Conservation (phyloP, 2,329 filamentous ascomycete species). For the Ophiosphaerella herpotricha region DNA sequence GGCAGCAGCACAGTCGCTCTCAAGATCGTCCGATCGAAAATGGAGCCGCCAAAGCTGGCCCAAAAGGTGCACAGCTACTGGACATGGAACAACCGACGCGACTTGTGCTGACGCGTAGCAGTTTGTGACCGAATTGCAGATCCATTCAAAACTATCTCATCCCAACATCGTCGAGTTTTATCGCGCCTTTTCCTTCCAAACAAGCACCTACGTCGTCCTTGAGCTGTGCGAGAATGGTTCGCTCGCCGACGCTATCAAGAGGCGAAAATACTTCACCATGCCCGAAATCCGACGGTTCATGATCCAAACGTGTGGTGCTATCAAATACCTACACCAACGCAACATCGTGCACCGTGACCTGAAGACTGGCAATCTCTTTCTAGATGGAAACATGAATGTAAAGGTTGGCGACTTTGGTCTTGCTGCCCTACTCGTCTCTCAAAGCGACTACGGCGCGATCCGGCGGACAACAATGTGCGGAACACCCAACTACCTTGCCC, state of each 20-base stretch:
- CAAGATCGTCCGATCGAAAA: conserved; percentile 82
- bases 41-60: conserved; percentile 78
- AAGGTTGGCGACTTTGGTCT: conserved; percentile 98
- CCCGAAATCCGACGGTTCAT: conserved; percentile 93
- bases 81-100: not conserved
- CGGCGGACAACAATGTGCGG: conserved; percentile 93
- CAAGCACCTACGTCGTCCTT: conserved; percentile 89
- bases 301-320: conserved; percentile 91
- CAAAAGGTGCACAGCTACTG: conserved; percentile 67
- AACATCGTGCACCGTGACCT: conserved; percentile 96
- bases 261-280: conserved; percentile 85
- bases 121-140: conserved; percentile 86
- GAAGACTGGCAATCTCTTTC: conserved; percentile 97
- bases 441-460: conserved; percentile 79
- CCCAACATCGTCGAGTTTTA: conserved; percentile 96
- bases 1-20: conserved; percentile 72
- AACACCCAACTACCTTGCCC: conserved; percentile 97
- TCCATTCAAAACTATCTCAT: conserved; percentile 97
- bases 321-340: conserved; percentile 96
- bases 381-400: conserved; percentile 93
- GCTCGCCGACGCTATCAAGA: conserved; percentile 96
- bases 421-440: conserved; percentile 86
- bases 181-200: conserved; percentile 87
- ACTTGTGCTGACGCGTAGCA: conserved; percentile 42
- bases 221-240: conserved; percentile 96